phyloP scores from a whole-genome alignment of 768 basidiomycete genomes.

The Suillus discolor region DNA sequence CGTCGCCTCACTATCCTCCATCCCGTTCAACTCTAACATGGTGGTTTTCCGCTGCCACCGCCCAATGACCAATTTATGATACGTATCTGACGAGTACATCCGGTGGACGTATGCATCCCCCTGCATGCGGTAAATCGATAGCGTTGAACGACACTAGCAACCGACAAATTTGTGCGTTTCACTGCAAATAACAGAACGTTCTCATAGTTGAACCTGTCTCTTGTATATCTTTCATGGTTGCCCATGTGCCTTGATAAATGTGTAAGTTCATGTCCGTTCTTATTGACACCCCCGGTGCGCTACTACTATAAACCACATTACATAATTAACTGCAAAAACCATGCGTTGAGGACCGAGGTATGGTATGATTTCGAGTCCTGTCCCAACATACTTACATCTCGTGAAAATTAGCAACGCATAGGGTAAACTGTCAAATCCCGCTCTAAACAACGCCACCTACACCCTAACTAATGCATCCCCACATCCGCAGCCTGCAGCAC shows the following conservation, averaged over 20 bases:
- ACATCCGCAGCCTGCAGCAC: slow-evolving; percentile 66
- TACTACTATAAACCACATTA: too few species aligned
- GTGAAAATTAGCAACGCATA: neutral
- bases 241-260: neutral
- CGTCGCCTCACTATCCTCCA: neutral
- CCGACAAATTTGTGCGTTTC: neutral
- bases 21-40: neutral
- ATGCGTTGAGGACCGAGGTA: neutral
- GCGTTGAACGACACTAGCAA: neutral
- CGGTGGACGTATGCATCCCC: neutral
- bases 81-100: neutral
- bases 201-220: neutral
- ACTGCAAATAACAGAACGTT: neutral
- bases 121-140: neutral
- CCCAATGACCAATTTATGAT: neutral
- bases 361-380: neutral
- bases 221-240: neutral
- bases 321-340: neutral
- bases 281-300: neutral
- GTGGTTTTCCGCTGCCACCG: neutral
- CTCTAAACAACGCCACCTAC: neutral
- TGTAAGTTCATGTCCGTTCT: neutral
- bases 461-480: slow-evolving; percentile 5
- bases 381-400: neutral
- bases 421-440: neutral